Percentiles rank a stretch among this genome's conserved stretches.
Evolutionary conservation across 441 rosid genomes (phyloP).

Genomic region (Macaranga tanarius): DNA sequence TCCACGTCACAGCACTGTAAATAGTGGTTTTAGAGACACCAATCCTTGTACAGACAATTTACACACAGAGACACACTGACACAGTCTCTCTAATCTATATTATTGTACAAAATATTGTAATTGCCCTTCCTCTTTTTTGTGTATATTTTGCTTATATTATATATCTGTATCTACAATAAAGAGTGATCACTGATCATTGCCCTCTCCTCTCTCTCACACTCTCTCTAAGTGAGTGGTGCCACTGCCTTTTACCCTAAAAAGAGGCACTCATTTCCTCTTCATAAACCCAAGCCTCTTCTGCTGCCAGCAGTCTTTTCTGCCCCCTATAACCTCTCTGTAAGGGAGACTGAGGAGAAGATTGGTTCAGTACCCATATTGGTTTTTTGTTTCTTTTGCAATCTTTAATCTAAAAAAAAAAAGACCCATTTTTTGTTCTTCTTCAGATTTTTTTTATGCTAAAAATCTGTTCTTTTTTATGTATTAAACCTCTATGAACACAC

Average conservation of each 20-base stretch:
- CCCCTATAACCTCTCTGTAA: conserved; percentile 21
- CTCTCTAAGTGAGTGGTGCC: conserved; percentile 8
- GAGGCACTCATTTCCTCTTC: conserved; percentile 36
- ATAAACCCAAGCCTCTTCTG: conserved; percentile 41
- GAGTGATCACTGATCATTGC: too few species aligned
- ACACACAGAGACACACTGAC: too few species aligned
- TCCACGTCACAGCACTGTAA: conserved; percentile 3
- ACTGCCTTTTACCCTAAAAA: conserved; percentile 52
- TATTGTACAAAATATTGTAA: conserved; percentile 23
- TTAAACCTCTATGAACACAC: conserved; percentile 5
- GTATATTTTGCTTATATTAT: neutral
- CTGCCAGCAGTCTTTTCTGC: conserved; percentile 40
- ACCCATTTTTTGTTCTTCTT: conserved; percentile 30
- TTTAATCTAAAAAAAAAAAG: neutral
- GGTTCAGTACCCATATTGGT: neutral
- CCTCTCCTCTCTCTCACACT: conserved; percentile 20
- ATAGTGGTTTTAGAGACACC: conserved; percentile 11
- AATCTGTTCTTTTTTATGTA: conserved; percentile 3
- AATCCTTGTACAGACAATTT: conserved; percentile 11
- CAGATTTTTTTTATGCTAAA: conserved; percentile 21
- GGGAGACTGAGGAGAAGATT: conserved; percentile 19
- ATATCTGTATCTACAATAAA: too few species aligned
- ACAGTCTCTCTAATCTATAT: neutral
- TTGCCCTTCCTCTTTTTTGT: conserved; percentile 20
- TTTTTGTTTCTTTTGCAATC: conserved; percentile 24